Evolutionary conservation across 2,329 filamentous ascomycete genomes (phyloP), one percentile per base, ranked within the genome.

Genomic region (Metarhizium rileyi): DNA sequence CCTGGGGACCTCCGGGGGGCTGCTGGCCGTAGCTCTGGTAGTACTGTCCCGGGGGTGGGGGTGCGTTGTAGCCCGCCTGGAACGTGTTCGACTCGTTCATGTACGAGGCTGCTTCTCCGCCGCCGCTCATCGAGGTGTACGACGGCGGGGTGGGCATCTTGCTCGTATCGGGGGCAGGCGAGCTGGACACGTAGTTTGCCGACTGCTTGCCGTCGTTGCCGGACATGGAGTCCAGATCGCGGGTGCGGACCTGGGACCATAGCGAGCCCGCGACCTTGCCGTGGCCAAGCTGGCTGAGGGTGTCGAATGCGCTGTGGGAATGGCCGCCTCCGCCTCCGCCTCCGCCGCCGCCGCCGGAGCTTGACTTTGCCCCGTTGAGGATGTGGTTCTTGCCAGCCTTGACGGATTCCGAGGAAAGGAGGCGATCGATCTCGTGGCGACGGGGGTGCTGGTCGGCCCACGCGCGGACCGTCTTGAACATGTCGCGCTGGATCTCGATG

Each of bases 381-480:
- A 78, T 70, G 63, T 95, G 89, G 64, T 97, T 98, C 64, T 83
- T 84, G 42, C 91, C 90, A 8, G 76, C 75, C 61, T 81, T 85
- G 52, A 98, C 93, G 6, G 87, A 89, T 48, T 94, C 83, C 0
- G 90, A 89, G 44, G 81, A 84, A 9, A 98, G 77, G n/a, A 93
- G 61, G 48, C 80, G 71, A 62, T 94, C 84, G 18, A 97, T 73
- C 47, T 81, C 76, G 47, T 80, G 71, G 41, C 81, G 81, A 53
- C 85, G 82, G 3, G 81, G 74, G 50, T 84, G 77, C 56, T 83
- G 78, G 46, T 87, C 77, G 0, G 80, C 84, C 91, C 91, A 98
- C 52, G 78, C 76, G 59, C 86, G 79, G 2, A 98, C 89, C 0
- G 86, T 88, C 49, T 82, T 76, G 69, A 87, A 97, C 93, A 98